Percentiles rank a stretch among this genome's conserved stretches.
These are phyloP conservation scores for Suillus sp. DNA, from an alignment of 768 basidiomycete genomes.

Conservation along the genomic window DNA sequence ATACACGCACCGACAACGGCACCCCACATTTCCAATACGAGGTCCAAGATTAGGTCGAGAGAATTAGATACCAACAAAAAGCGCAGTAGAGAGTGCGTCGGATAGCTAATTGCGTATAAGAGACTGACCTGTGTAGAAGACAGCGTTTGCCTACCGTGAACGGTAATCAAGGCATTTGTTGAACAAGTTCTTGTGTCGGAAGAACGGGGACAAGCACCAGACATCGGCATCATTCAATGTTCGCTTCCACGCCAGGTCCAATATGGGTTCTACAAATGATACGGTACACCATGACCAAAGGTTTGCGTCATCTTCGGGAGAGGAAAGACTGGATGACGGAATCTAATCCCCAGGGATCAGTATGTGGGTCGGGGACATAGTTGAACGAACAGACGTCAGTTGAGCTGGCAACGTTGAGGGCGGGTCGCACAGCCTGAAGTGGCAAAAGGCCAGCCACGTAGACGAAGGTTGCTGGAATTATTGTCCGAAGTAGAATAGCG, in stretches of 20 bases:
- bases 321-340: conserved; percentile 50
- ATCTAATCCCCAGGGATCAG: conserved; percentile 36
- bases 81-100: conserved; percentile 56
- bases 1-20: conserved; percentile 50
- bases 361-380: conserved; percentile 12
- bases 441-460: conserved; percentile 62
- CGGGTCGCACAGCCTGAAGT: conserved; percentile 45
- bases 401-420: conserved; percentile 49
- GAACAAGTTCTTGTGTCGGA: conserved; percentile 69
- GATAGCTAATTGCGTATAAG: conserved; percentile 40
- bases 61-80: conserved; percentile 70
- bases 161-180: conserved; percentile 60
- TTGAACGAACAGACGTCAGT: conserved; percentile 43
- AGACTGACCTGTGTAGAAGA: conserved; percentile 10
- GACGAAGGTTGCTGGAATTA: conserved; percentile 41
- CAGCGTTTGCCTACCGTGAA: conserved; percentile 33
- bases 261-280: conserved; percentile 64
- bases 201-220: conserved; percentile 68
- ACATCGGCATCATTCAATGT: conserved; percentile 52
- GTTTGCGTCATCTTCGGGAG: conserved; percentile 65
- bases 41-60: conserved; percentile 63
- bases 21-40: conserved; percentile 60
- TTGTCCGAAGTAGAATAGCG: conserved; percentile 34
- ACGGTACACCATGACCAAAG: conserved; percentile 70
- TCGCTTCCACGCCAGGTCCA: conserved; percentile 50